These are phyloP conservation scores for Umbelopsis sp. DNA, from an alignment of 192 early-diverging fungal species.

Conservation along the genomic window DNA sequence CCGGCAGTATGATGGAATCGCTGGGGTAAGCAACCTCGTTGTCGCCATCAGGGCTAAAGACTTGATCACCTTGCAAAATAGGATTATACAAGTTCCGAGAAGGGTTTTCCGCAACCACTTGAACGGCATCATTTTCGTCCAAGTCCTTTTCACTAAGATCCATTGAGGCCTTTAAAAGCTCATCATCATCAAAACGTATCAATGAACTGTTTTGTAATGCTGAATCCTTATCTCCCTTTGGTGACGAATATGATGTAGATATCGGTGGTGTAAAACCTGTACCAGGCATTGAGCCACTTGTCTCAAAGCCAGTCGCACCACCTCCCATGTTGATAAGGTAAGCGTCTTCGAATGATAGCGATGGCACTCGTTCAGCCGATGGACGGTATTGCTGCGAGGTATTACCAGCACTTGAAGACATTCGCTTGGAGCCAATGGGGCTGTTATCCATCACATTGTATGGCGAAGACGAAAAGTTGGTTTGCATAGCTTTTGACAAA, in stretches of 20 bases:
- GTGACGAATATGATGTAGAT: not conserved
- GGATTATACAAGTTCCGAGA: not conserved
- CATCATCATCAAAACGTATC: conserved; percentile 37
- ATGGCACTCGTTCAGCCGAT: conserved; percentile 23
- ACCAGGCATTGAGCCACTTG: not conserved
- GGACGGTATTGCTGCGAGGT: conserved; percentile 13
- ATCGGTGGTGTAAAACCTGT: conserved; percentile 4
- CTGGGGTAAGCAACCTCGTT: conserved; percentile 53
- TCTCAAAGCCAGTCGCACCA: conserved; percentile 25
- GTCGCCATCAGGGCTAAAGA: conserved; percentile 63
- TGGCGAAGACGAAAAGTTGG: conserved; percentile 31
- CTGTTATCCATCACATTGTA: conserved; percentile 16
- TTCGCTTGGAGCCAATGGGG: conserved; percentile 29
- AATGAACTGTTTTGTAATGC: conserved; percentile 30
- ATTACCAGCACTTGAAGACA: conserved; percentile 38
- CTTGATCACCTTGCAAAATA: conserved; percentile 24
- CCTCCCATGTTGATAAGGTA: conserved; percentile 50
- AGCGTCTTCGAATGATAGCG: conserved; percentile 64
- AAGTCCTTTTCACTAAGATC: not conserved
- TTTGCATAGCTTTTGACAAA: conserved; percentile 47
- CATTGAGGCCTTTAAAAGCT: not conserved
- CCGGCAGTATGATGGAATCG: conserved; percentile 30
- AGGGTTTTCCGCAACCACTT: conserved; percentile 11
- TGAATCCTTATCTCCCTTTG: not conserved
- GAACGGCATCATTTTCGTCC: conserved; percentile 5